A percentile compares a stretch with the other conserved stretches of the same genome.
Conservation (phyloP, 225 moss, liverwort and hornwort genomes). For the Antitrichia curtipendula region DNA sequence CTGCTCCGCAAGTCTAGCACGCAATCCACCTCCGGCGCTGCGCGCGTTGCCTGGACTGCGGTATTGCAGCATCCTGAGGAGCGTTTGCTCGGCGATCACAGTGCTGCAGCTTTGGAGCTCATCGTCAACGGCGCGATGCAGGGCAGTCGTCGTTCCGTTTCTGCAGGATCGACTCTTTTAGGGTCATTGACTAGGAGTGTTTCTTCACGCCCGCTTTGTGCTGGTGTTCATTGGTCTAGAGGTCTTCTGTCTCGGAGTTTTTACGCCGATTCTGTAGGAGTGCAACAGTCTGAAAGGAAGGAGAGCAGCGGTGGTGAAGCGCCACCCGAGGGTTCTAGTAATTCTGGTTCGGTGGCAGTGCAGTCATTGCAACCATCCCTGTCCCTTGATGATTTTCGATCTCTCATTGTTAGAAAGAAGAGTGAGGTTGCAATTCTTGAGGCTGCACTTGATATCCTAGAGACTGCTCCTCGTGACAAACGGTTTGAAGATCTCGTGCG, state of each 20-base stretch:
- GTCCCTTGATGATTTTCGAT: constrained; percentile 11
- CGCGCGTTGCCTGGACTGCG: constrained; percentile 1
- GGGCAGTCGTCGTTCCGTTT: not conserved
- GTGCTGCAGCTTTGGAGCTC: not conserved
- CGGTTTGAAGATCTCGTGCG: constrained; percentile 14
- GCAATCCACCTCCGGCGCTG: not conserved
- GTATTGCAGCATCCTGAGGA: not conserved
- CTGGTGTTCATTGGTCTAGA: not conserved
- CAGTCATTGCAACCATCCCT: not conserved
- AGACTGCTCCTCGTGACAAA: constrained; percentile 21
- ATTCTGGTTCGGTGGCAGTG: not conserved
- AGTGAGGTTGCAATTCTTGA: constrained; percentile 14
- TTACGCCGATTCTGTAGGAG: not conserved
- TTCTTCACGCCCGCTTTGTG: not conserved
- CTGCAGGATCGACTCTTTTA: not conserved
- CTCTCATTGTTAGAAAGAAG: constrained; percentile 11
- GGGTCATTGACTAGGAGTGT: not conserved
- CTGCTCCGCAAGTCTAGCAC: not conserved
- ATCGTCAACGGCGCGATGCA: not conserved
- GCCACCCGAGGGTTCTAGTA: not conserved
- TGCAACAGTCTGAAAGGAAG: not conserved
- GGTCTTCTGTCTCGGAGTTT: not conserved
- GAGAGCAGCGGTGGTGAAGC: not conserved
- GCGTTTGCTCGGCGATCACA: not conserved
- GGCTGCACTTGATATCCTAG: constrained; percentile 14